These are phyloP conservation scores for Aspergillus glaucus DNA, from an alignment of 2,329 filamentous ascomycete genomes.

Conservation along the genomic window DNA sequence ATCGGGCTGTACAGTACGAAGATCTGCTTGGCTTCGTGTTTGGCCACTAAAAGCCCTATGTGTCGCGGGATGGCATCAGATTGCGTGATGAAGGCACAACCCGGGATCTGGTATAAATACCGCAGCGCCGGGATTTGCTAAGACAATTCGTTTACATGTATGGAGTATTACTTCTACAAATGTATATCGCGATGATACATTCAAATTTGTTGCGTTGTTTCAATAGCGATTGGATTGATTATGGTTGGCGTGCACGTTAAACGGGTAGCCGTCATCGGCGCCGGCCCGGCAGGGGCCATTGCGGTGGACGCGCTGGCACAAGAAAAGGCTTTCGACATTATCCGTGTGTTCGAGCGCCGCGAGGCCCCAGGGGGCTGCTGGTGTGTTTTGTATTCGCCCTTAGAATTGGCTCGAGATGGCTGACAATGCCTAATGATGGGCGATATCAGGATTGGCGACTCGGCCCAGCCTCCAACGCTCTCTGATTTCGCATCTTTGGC, in stretches of 20 bases:
- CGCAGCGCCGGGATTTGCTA: background rate
- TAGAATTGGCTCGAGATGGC: background rate
- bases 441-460: background rate
- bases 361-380: conserved; percentile 43
- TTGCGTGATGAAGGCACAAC: background rate
- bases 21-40: background rate
- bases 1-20: background rate
- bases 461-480: conserved; percentile 28
- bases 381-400: background rate
- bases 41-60: background rate
- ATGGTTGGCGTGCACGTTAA: background rate
- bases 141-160: background rate
- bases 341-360: conserved; percentile 54
- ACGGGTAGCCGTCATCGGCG: conserved; percentile 52
- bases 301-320: conserved; percentile 50
- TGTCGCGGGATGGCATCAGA: background rate
- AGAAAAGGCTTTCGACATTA: conserved; percentile 50
- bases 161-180: background rate
- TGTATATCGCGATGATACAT: background rate
- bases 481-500: conserved; percentile 41
- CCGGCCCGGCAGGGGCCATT: conserved; percentile 52
- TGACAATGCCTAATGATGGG: conserved; percentile 15
- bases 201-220: background rate
- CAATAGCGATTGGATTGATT: background rate
- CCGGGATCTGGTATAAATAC: background rate